Base-by-base conservation (phyloP, 2,329 filamentous ascomycete genomes). In the Pezicula neosporulosa region DNA sequence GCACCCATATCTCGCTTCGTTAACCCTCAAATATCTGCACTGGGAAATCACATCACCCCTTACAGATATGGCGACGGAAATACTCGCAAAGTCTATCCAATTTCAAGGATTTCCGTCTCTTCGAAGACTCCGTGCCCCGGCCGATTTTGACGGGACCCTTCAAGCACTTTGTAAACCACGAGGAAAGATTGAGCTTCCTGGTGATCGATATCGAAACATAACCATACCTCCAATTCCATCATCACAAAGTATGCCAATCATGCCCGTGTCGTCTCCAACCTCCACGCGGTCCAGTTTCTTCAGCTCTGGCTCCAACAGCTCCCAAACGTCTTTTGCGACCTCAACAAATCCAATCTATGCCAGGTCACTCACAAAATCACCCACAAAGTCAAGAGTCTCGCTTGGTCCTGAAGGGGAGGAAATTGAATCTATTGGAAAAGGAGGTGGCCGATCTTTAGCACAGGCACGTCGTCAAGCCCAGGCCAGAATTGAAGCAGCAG, bases 121-220 rank as follows among this genome's bases (percentile, higher is more conserved):
- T 9, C 72, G 71, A 9, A 71, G 64, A 1, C 69, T 91, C 16
- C 81, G 87, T 49, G 75, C 82, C 0, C 88, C 86, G 1, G 82
- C 82, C 51, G 88, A 92, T 57, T 79, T 85, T 1, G 80, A 88
- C 5, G 88, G 87, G 24, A 59, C 80, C 7, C 82, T 91, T 55
- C 88, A 92, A 68, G 70, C 74, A 1, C 75, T 90, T 1, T 92
- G 88, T 66, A 78, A 77, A 41, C 64, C 63, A 21, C 52, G 52
- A 16, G 50, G 56, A n/a, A 52, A 51, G 6, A 64, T 64, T 18
- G 63, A 65, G 41, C 48, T 64, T 0, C 56, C 63, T 6, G 57
- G 56, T 13, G 63, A 63, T 33, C 55, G 59, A 33, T 63, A 63
- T 38, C 51, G 62, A 28, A 57, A 59, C 21, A 51, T 61, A 61